Evolutionary conservation across 805 yeast species (phyloP), one percentile per base, ranked within the genome.

Genomic region (Saccharomyces mikatae): DNA sequence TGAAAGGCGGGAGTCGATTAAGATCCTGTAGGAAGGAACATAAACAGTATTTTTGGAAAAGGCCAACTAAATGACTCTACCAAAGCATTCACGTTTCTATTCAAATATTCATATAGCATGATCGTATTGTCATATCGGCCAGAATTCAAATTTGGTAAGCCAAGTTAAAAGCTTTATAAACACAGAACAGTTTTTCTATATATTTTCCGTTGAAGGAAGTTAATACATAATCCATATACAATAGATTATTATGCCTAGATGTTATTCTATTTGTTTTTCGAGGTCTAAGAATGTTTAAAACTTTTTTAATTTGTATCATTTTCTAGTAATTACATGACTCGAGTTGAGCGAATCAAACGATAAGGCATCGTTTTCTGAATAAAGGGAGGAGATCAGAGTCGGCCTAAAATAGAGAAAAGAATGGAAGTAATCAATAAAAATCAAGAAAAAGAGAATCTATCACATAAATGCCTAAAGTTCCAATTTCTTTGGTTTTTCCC

Each of bases 401-500:
- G 6, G 44, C 44, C 44, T 54, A 47, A 51, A 44, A 41, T 48
- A 44, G 50, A 22, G 52, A 41, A 30, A 30, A 46, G 30, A 26
- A 46, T 21, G 14, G 41, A 49, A 46, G 17, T 46, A 51, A 46
- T 21, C 21, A 50, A 51, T 14, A 36, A 51, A 48, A 28, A 21
- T 46, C 31, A 31, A 29, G 10, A 32, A 52, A 47, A 32, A 27
- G 22, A 24, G 17, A 46, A 52, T 24, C 47, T 47, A 29, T 24
- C 41, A 46, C 53, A 47, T 49, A 17, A 26, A 14, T 44, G 29
- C 56, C 74, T 82, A 85, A 59, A 76, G 78, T 65, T 74, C 75
- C 74, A 86, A 81, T 68, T 78, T 76, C 79, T 85, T 88, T 76
- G 96, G 96, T 78, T 87, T 83, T 82, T 91, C 98, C 98, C 98